Evolutionary conservation across 1,284 basidiomycete species (phyloP), one percentile per base, ranked within the genome.

Genomic region (Marasmius oreades): DNA sequence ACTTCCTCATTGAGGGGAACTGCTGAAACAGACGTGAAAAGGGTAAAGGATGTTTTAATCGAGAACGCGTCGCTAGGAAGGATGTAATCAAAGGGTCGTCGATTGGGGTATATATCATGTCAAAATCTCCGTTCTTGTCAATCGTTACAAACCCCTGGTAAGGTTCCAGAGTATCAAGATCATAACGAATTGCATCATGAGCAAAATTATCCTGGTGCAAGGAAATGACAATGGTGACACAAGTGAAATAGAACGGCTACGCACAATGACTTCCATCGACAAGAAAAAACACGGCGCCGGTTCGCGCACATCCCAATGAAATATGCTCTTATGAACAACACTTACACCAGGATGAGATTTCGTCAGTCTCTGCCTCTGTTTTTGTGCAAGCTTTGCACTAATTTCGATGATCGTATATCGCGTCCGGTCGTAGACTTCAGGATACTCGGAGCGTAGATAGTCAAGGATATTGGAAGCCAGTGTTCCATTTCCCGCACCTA

Each of bases 401-500:
- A 99, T 98, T 74, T 99, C 97, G 60, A 98, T 89, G 67, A 98
- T 97, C 58, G 86, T 84, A 72, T 99, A 97, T 8, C 81, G 79
- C 2, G 94, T 98, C 20, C 92, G 81, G 56, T 92, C 88, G 68
- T 96, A 99, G 2, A 98, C 90, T 52, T 95, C 92, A 0, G 95
- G 94, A 68, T 97, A 88, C 42, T 86, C 73, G 44, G 85, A 80
- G 24, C 78, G 81, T 24, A 99, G 73, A 65, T 88, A 93, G 67
- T 91, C 81, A 56, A 99, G 82, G 47, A 98, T 85, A 67, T 98
- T 92, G 67, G 82, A 73, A 43, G 97, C 96, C 55, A 99, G 79
- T 0, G 95, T 95, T 0, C 97, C 97, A 64, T 98, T 98, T 26
- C 97, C 97, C 1, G 95, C 97, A 31, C 97, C 97, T 59, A 99